Base-by-base conservation (phyloP, 2,329 filamentous ascomycete genomes). In the Fusarium foetens region DNA sequence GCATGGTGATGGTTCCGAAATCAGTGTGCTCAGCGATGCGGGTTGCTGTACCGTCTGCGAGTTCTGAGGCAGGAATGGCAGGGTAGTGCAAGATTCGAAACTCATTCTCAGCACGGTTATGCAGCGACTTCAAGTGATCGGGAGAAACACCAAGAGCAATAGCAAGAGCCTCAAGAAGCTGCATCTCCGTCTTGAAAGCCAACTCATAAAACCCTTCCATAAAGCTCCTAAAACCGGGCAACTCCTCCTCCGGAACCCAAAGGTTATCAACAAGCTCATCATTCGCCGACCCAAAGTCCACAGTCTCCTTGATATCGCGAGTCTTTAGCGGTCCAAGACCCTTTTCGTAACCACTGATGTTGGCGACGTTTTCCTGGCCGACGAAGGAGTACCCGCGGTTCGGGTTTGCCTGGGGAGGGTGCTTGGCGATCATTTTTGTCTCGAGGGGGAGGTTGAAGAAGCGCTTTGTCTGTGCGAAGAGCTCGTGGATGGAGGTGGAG, bases 151-250 rank as follows among this genome's bases (percentile, higher is more conserved):
- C 90, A 86, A 95, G 88, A 0, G 92, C 93, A 19, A 94, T 82
- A 3, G 92, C 93, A 63, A 95, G 92, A 11, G 92, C 92, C 7
- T 90, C 86, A 90, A 96, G 94, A 33, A 95, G 87, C 67, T 93
- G 84, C 49, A 88, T 85, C 80, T 97, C 92, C 41, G 97, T 81
- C 21, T 83, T 80, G 80, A 94, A 93, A 80, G 93, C 95, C 63
- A 86, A 86, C 21, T 86, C 85, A 73, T 92, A 92, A 80, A 97
- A 97, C 3, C 81, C 80, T 58, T 90, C 77, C 75, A 77, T 78
- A 29, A 78, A 77, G 2, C 39, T 62, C 35, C 76, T 65, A 52
- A 78, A 75, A 13, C 75, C 71, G 10, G 76, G 71, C 46, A 77
- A 58, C 29, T 72, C 55, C 23, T 70, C 71, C 16, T 78, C 78